Evolutionary conservation across 208 protist genomes (phyloP).

Genomic region (Cochliopodium minus): DNA sequence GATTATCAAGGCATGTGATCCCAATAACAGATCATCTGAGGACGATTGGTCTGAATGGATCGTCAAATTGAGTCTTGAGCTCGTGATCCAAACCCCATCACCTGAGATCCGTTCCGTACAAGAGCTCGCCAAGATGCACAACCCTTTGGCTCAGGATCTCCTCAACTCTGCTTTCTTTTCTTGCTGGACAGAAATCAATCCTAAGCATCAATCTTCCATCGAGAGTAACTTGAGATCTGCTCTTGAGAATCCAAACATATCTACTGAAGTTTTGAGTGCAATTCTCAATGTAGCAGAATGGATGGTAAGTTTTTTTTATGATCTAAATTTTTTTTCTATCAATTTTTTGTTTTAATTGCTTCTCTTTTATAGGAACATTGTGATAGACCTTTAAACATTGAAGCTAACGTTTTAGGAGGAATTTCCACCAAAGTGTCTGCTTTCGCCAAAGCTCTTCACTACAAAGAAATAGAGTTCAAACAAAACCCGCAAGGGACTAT

Average conservation of each 20-base stretch:
- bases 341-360: too few relatives aligned
- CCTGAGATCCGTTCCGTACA: too few relatives aligned
- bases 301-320: too few relatives aligned
- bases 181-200: background rate
- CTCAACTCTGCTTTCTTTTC: slow-evolving; percentile 12
- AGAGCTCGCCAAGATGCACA: too few relatives aligned
- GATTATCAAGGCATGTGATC: too few relatives aligned
- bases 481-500: background rate
- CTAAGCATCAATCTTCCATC: background rate
- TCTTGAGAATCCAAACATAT: slow-evolving; percentile 6
- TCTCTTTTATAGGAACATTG: too few relatives aligned
- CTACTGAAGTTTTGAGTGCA: slow-evolving; percentile 1
- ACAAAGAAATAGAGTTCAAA: slow-evolving; percentile 12
- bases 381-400: slow-evolving; percentile 7
- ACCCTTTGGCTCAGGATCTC: slow-evolving; percentile 7
- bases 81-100: too few relatives aligned
- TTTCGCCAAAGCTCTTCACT: slow-evolving; percentile 12
- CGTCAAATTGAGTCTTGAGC: too few relatives aligned
- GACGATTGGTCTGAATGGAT: too few relatives aligned
- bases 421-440: slow-evolving; percentile 12
- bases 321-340: too few relatives aligned
- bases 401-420: slow-evolving; percentile 1
- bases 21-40: too few relatives aligned
- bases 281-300: slow-evolving; percentile 9
- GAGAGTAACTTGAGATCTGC: slow-evolving; percentile 4